Percentiles rank a stretch among this genome's conserved stretches.
phyloP scores from a whole-genome alignment of 2,329 filamentous ascomycete genomes.

The Dothideomycetes sp. region DNA sequence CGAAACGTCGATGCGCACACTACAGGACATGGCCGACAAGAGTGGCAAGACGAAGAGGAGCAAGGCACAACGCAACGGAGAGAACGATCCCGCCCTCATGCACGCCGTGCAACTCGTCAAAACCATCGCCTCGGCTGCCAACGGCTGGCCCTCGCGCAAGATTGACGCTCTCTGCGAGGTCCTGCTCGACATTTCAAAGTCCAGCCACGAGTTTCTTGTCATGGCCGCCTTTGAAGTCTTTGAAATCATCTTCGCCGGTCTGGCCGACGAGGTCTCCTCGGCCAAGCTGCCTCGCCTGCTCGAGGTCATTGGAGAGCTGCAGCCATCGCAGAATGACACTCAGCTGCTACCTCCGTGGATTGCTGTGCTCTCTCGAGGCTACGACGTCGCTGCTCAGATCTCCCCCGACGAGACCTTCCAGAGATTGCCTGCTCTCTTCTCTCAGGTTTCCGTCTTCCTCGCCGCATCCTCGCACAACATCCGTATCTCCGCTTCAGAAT shows the following conservation, averaged over 20 bases:
- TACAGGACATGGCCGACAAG: conserved; percentile 63
- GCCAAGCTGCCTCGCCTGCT: conserved; percentile 81
- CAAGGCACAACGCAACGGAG: conserved; percentile 44
- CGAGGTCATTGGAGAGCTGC: conserved; percentile 83
- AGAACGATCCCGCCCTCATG: conserved; percentile 63
- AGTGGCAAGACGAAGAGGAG: conserved; percentile 60
- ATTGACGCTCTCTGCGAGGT: conserved; percentile 87
- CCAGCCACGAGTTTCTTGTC: conserved; percentile 88
- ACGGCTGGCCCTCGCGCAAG: conserved; percentile 93
- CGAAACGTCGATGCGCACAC: conserved; percentile 71
- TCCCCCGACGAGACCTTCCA: conserved; percentile 84
- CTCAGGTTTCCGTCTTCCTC: conserved; percentile 68
- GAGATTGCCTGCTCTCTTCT: conserved; percentile 77
- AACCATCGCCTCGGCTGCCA: conserved; percentile 73
- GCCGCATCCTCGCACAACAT: conserved; percentile 86
- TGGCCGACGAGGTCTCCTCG: conserved; percentile 78
- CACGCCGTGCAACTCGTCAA: conserved; percentile 89
- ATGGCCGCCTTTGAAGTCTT: conserved; percentile 97
- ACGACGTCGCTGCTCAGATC: conserved; percentile 84
- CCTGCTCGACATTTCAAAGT: conserved; percentile 76
- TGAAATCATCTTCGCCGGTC: conserved; percentile 87
- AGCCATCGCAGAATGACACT: conserved; percentile 85
- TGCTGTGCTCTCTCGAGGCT: conserved; percentile 84
- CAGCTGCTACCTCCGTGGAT: conserved; percentile 95
- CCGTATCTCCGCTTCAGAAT: conserved; percentile 86